Base-by-base conservation (phyloP, 2,329 filamentous ascomycete species). In the Fusarium sp. region DNA sequence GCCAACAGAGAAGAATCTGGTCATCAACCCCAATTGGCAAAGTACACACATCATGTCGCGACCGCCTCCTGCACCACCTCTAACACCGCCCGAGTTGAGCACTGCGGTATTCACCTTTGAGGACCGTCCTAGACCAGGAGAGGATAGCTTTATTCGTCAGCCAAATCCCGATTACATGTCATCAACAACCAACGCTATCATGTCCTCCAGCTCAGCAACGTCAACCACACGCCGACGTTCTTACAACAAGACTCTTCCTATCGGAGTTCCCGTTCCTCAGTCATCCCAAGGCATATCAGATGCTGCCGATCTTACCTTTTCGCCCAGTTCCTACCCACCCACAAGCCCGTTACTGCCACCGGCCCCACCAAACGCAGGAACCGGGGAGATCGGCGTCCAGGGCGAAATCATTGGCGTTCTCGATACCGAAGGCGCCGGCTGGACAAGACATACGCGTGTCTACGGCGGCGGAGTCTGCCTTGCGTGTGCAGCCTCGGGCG, bases 401-500 rank as follows among this genome's bases (percentile, higher is more conserved):
- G 85, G 83, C 26, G 83, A 87, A 69, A 83, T 85, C 55, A 78
- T 86, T 39, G 83, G 82, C 10, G 77, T 82, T 14, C 75, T 82
- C 56, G 81, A 86, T 69, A 78, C 79, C 56, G 77, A 80, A 14
- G 84, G 83, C 6, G 78, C 81, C 19, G 81, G 81, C 40, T 88
- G 85, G 86, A 84, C 80, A 68, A 81, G 85, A 36, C 86, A 88
- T 73, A 88, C 86, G 17, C 82, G 85, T 24, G 86, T 88, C 24
- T 88, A 87, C 65, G 85, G 85, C 26, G 86, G 86, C 59, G 85
- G 86, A 7, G 81, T 84, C 4, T 88, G 86, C 64, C 78, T 87
- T 38, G 85, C 85, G 2, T 88, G 86, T 66, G 77, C 83, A 38
- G 84, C 83, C 10, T 80, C 83, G 11, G 82, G 80, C 8, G 77